Percentiles rank a stretch among this genome's conserved stretches.
These are phyloP conservation scores for Coniochaeta ligniaria DNA, from an alignment of 2,329 filamentous ascomycete species.

Conservation along the genomic window DNA sequence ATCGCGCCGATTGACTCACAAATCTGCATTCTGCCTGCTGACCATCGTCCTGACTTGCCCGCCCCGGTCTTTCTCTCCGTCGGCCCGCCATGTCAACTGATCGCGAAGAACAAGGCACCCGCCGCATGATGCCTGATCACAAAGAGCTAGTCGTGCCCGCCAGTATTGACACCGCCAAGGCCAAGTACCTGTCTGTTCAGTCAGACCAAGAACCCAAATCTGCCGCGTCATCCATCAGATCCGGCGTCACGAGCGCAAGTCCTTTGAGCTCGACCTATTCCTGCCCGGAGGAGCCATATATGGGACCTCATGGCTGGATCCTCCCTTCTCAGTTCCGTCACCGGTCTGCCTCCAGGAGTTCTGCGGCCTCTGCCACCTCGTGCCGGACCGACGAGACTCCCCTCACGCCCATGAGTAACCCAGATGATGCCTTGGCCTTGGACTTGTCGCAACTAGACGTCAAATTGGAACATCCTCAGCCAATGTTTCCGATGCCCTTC, in stretches of 20 bases:
- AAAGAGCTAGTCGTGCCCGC: background rate
- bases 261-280: background rate
- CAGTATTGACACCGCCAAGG: background rate
- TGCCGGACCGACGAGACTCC: background rate
- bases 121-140: background rate
- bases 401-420: background rate
- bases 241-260: background rate
- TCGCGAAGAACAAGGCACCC: background rate
- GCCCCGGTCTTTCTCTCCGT: background rate
- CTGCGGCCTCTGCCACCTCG: background rate
- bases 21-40: background rate
- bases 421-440: background rate
- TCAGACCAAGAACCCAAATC: background rate
- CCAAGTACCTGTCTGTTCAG: background rate
- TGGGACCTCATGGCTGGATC: background rate
- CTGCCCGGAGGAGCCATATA: background rate
- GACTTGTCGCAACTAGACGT: background rate
- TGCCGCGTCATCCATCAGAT: background rate
- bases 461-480: background rate
- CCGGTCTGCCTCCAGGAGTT: background rate
- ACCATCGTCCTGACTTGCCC: background rate
- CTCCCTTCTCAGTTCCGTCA: background rate
- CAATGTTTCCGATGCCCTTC: background rate
- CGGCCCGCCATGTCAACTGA: background rate
- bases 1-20: background rate